Conservation (phyloP, 202 grass and related monocot species). For the Alloteropsis angusta region DNA sequence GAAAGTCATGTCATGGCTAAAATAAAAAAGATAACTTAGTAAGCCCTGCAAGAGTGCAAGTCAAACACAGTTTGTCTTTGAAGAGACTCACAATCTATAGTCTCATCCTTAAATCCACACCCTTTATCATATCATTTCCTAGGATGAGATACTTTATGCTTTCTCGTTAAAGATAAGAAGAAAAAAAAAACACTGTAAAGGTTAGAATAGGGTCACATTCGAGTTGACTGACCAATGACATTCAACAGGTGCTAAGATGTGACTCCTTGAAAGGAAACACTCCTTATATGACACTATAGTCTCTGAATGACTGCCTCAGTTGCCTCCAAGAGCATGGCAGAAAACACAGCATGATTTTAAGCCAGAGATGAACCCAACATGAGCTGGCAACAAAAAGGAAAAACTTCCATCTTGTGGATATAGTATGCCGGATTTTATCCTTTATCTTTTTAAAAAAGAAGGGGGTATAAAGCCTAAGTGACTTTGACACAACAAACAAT, state of each 20-base stretch:
- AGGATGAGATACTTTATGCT: neutral
- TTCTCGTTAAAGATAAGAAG: no score
- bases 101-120: neutral
- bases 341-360: constrained; percentile 6
- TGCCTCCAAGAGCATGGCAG: neutral
- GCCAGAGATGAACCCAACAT: neutral
- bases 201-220: neutral
- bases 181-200: no score
- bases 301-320: neutral
- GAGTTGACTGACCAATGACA: constrained; percentile 1
- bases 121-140: neutral
- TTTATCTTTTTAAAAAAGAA: no score
- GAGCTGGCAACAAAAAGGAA: neutral
- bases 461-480: neutral
- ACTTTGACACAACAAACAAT: neutral
- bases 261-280: neutral
- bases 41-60: neutral
- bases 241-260: neutral
- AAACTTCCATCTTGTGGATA: no score
- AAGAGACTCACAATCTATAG: neutral
- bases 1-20: constrained; percentile 17
- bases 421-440: no score
- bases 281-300: neutral
- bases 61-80: neutral
- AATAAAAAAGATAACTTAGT: constrained; percentile 5